Base-by-base conservation (phyloP, 2,329 filamentous ascomycete species). In the Colletotrichum sp. region DNA sequence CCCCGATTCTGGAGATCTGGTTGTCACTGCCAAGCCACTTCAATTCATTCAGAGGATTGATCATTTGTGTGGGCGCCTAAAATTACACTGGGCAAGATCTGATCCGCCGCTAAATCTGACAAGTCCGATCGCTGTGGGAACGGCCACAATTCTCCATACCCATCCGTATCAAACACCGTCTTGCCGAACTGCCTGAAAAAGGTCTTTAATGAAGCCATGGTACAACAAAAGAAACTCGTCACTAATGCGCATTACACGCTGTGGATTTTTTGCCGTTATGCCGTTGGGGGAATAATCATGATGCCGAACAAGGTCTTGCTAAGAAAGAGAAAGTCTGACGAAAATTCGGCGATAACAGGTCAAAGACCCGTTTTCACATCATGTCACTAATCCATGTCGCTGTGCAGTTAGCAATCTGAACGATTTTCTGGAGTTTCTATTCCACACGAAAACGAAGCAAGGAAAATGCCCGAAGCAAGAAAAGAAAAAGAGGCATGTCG, bases 331-430 rank as follows among this genome's bases (percentile, higher is more conserved):
- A 18, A 59, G 55, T 26, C 21, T 59, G 55, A 26, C 55, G 55
- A 59, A n/a, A 21, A n/a, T 36, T 49, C 36, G 65, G 72, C 64
- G 57, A 65, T 39, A 36, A 32, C 55, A 62, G 34, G 64, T 68
- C 21, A 70, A 12, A 67, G 21, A n/a, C 44, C 65, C 71, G 44
- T 52, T 21, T 13, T 52, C 44, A 52, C 44, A 52, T 52, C 44
- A 52, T 52, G 10, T 77, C 75, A 55, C 71, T 77, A 77, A 62
- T 75, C 72, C 75, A 77, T 77, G 71, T 77, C 75, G 26, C 75
- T 77, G 52, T 63, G 32, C 49, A 71, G 65, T 77, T 71, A 77
- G 71, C 75, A 21, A 39, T 77, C 52, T 55, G 71, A 64, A 49
- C 64, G 4, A 64, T 10, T 24, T 3, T n/a, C 24, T 21, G 9